Evolutionary conservation across 169 alveolate genomes (phyloP), one percentile per base, ranked within the genome.

Genomic region (Plasmodium blacklocki): DNA sequence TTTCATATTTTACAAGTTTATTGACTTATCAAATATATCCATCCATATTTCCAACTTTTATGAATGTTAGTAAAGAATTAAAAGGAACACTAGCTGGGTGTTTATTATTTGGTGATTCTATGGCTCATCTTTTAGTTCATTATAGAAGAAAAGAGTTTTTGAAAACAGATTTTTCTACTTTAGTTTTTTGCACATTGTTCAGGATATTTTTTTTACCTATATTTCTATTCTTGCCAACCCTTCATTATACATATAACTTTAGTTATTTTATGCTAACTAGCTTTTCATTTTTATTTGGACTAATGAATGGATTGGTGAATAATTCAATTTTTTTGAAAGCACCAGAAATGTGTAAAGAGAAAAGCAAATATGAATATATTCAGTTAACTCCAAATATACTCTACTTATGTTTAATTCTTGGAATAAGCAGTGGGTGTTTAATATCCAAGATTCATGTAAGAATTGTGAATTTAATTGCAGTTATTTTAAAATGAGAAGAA

Each of bases 11-110:
- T 26, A 59, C 86, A 26, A 73, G 58, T 73, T 54, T 73, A 12
- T 54, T 73, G 1, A 45, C 71, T 5, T 73, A n/a, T 56, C 86
- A 73, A 63, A 73, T 73, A n/a, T 73, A 73, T 59, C 86, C 86
- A 14, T 43, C 86, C 0, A 45, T 73, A 26, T 73, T 73, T 56
- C 86, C 86, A 8, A 54, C 64, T n/a, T 15, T 19, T 26, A 52
- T 73, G 23, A 14, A 73, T 26, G 19, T 45, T 19, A 50, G 52
- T 47, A 32, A 73, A 73, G 86, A 73, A 73, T 43, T 56, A 59
- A 73, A 73, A n/a, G 86, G 86, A 7, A 67, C 58, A 8, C 19
- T 73, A 54, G 54, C 86, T 26, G 86, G 86, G 0, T 14, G 56
- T 7, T 45, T 73, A 14, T 45, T 73, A 26, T 73, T 73, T 56